These are phyloP conservation scores for Debaryomyces castellii DNA, from an alignment of 805 yeast species.

Conservation along the genomic window DNA sequence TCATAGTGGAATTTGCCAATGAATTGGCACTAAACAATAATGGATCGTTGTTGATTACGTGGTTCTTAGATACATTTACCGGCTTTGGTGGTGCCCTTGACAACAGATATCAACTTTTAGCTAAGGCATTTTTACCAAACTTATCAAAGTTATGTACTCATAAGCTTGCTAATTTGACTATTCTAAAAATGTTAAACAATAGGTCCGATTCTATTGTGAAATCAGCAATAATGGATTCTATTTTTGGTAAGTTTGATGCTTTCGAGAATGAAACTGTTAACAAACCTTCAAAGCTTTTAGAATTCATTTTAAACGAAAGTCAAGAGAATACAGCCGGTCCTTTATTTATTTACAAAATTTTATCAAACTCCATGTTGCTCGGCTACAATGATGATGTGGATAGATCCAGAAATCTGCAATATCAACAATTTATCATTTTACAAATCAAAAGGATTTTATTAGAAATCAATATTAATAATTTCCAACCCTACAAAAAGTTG, in stretches of 20 bases:
- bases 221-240: constrained; percentile 56
- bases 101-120: constrained; percentile 63
- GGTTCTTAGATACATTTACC: constrained; percentile 82
- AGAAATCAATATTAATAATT: constrained; percentile 53
- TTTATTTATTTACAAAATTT: constrained; percentile 69
- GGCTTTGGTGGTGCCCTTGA: constrained; percentile 34
- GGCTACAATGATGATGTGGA: constrained; percentile 40
- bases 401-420: constrained; percentile 19
- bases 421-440: constrained; percentile 55
- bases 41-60: constrained; percentile 85
- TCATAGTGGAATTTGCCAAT: constrained; percentile 75
- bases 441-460: constrained; percentile 65
- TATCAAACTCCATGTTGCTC: constrained; percentile 66
- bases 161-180: constrained; percentile 80
- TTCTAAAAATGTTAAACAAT: constrained; percentile 73
- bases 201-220: constrained; percentile 65
- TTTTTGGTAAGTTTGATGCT: constrained; percentile 56
- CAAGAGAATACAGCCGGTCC: constrained; percentile 54
- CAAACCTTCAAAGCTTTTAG: constrained; percentile 49
- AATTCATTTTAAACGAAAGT: constrained; percentile 62
- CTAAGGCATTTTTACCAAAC: constrained; percentile 60
- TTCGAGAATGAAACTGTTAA: constrained; percentile 15
- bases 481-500: constrained; percentile 77
- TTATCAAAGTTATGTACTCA: constrained; percentile 69
- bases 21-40: constrained; percentile 80